Evolutionary conservation across 306 rosid genomes (phyloP), one percentile per base, ranked within the genome.

Genomic region (Fagus sylvatica): DNA sequence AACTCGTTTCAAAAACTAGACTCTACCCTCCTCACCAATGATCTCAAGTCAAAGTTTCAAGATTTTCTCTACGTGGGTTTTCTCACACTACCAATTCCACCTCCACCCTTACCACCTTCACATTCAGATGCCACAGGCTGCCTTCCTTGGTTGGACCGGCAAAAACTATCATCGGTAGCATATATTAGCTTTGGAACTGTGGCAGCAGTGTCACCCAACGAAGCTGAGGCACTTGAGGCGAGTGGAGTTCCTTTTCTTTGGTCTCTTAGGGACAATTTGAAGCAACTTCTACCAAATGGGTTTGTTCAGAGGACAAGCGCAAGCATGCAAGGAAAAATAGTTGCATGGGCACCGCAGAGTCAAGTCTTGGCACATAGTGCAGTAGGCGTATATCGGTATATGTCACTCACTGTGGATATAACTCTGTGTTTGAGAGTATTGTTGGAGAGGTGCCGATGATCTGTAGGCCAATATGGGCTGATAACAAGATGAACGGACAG

Each of bases 401-500:
- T 51, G 83, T 88, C 75, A 84, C 90, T 28, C 94, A 90, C 6
- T 74, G 83, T 32, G 91, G 89, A 10, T 60, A 79, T n/a, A 86
- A 86, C 80, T 86, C 92, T n/a, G n/a, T 86, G 5, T 65, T 22
- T 39, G 92, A 90, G 78, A 74, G 89, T 30, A 61, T 90, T 13
- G 80, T 79, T 2, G 79, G 69, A 41, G 89, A 81, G 16, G 91
- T 89, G 33, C 91, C 93, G 2, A 85, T 89, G 87, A 80, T 88
- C 2, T 78, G 84, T 33, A 70, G 90, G 78, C 90, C 87, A 0
- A 80, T 73, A 11, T 86, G 82, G 17, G 90, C 83, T 19, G 93
- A 89, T 42, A 80, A 87, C 0, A 54, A 32, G 28, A 74, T 89
- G 83, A 46, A 54, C 7, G 85, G 54, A 2, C 69, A 83, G 59